Conservation (phyloP, 2,329 filamentous ascomycete species). For the Penicillium sclerotiorum region DNA sequence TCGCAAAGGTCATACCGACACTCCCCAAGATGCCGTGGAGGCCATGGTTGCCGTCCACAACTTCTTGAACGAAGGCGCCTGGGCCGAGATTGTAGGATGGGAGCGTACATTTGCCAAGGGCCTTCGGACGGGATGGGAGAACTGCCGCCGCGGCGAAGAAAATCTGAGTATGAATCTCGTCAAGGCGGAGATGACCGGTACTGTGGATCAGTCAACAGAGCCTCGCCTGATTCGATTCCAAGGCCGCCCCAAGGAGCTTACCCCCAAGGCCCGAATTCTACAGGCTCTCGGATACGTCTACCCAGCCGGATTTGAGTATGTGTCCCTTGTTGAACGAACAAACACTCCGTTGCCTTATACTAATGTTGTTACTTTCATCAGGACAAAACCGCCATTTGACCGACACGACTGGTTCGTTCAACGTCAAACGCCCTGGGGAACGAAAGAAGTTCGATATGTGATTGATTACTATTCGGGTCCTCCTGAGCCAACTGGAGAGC, state of each 20-base stretch:
- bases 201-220: conserved; percentile 43
- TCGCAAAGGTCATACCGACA: conserved; percentile 93
- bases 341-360: neutral
- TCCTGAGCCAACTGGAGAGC: conserved; percentile 80
- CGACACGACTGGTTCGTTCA: conserved; percentile 96
- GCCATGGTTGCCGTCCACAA: conserved; percentile 98
- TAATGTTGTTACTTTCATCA: conserved; percentile 34
- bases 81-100: conserved; percentile 93
- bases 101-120: conserved; percentile 82
- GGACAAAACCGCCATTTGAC: conserved; percentile 86
- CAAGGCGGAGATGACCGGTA: conserved; percentile 48
- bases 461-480: conserved; percentile 95
- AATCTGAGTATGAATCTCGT: conserved; percentile 60
- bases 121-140: conserved; percentile 69
- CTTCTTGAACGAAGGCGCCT: conserved; percentile 96
- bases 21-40: conserved; percentile 88
- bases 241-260: conserved; percentile 84
- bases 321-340: neutral
- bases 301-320: conserved; percentile 76
- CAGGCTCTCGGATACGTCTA: conserved; percentile 78
- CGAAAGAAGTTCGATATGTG: conserved; percentile 84
- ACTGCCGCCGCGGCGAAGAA: conserved; percentile 73
- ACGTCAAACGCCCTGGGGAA: conserved; percentile 65
- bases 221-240: conserved; percentile 85
- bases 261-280: conserved; percentile 85